Evolutionary conservation across 192 early-diverging fungal genomes (phyloP), one percentile per base, ranked within the genome.

Genomic region (Podochytrium sp.): DNA sequence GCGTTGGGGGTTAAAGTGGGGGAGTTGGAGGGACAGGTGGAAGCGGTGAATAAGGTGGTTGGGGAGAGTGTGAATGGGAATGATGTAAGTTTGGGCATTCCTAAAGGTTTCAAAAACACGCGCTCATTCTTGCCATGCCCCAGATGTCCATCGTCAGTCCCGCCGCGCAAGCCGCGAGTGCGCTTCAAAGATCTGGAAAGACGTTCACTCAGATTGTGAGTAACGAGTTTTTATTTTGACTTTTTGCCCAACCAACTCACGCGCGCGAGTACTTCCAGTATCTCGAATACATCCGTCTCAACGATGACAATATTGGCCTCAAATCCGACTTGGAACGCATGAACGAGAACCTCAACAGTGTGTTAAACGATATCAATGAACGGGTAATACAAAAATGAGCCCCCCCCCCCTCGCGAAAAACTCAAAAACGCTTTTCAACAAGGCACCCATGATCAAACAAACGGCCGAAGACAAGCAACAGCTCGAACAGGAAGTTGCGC

Each of bases 131-230:
- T n/a, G n/a, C n/a, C n/a, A n/a, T n/a, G n/a, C n/a, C n/a, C n/a
- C 0, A 76, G 64, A 20, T 78, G 5, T 60, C 50, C 20, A 30
- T 67, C 7, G 33, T 78, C 4, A 73, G 76, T 40, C 70, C 76
- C 10, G 71, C 76, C 10, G 76, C 76, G 4, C 47, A 65, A 66
- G 76, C 76, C 16, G 76, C 64, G 2, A 41, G 23, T 25, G 49
- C 40, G 14, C 40, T 78, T 2, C 76, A 73, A 33, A 78, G 73
- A 62, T 73, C 66, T 37, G 75, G 75, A 34, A 76, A 76, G 42
- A 58, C 56, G 41, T 76, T 76, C 50, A 76, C 75, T 53, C 65
- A 76, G 62, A 39, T 76, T 14, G 75, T 76, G 38, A 69, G 75
- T 50, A 38, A n/a, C n/a, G n/a, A n/a, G n/a, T n/a, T 47, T 1